Evolutionary conservation across 352 stramenopile genomes (phyloP), one percentile per base, ranked within the genome.

Genomic region (Phytophthora lateralis): DNA sequence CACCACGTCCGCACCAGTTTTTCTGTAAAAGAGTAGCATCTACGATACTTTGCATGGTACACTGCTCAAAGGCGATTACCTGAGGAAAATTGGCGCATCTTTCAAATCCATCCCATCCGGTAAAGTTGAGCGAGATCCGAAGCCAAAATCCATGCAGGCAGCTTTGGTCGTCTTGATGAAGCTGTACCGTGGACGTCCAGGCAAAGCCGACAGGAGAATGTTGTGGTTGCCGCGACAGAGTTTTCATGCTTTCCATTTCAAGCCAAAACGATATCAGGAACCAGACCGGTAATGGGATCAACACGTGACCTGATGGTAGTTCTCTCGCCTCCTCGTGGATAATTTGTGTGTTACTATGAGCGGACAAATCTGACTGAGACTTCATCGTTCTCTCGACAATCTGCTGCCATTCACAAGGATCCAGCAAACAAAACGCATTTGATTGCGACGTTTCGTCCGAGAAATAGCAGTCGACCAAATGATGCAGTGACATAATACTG

Each of bases 1-100:
- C 26, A 11, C 35, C 32, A 17, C 30, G 15, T 11, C 17, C 24
- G 97, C 82, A 68, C 8, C 98, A 70, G 56, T 92, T 97, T 44
- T 71, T 79, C 21, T 94, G 71, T 0, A 91, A 93, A 2, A 87
- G 71, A 12, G 78, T 44, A n/a, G 49, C 63, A 27, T 58, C 46
- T 5, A 63, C 30, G 26, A 63, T 37, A 43, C 11, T 49, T 48
- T 63, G 37, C 6, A 42, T 5, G 7, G 38, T n/a, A 20, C 64
- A 63, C 17, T 41, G 35, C 30, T 56, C 39, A 34, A 53, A 52
- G 27, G 30, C 15, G n/a, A 68, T 44, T 17, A 45, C 30, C 34
- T 68, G 60, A 6, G 51, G 60, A 27, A 67, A 53, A 11, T 27
- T 27, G 12, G 24, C 44, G 41, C 6, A 26, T 47, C 38, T 63